Percentiles rank a stretch among this genome's conserved stretches.
phyloP scores from a whole-genome alignment of 768 basidiomycete genomes.

The Termitomyces sp. region DNA sequence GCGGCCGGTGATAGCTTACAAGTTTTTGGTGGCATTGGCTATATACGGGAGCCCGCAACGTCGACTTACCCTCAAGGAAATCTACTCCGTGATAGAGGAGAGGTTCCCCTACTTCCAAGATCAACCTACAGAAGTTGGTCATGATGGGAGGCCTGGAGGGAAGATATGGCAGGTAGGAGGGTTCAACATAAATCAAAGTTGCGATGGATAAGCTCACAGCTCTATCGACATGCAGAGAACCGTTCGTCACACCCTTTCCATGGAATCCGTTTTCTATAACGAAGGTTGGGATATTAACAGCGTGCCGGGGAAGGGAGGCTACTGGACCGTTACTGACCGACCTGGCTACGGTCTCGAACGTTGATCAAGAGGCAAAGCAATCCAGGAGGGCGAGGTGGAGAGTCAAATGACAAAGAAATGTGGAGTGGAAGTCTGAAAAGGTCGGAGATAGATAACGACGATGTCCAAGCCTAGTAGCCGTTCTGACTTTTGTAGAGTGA shows the following conservation, averaged over 20 bases:
- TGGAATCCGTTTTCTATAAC: slow-evolving; percentile 24
- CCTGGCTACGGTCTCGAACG: too few species aligned
- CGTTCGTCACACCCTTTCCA: slow-evolving; percentile 36
- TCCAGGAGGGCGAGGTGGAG: too few species aligned
- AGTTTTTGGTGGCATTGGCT: slow-evolving; percentile 49
- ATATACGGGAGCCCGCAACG: slow-evolving; percentile 40
- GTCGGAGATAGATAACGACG: too few species aligned
- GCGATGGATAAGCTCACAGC: not conserved
- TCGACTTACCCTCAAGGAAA: slow-evolving; percentile 56
- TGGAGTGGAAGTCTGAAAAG: not conserved
- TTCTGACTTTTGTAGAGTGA: not conserved
- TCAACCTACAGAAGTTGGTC: slow-evolving; percentile 22
- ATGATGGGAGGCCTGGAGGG: slow-evolving; percentile 18
- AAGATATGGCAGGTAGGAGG: slow-evolving; percentile 51
- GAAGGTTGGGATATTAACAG: slow-evolving; percentile 54
- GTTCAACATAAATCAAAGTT: not conserved
- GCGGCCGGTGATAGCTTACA: slow-evolving; percentile 18
- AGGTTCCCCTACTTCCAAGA: slow-evolving; percentile 55
- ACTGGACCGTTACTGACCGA: slow-evolving; percentile 37
- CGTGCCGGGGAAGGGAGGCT: slow-evolving; percentile 63
- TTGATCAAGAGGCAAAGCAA: too few species aligned
- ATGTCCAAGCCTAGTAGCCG: not conserved
- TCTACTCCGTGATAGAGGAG: slow-evolving; percentile 53
- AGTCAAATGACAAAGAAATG: not conserved
- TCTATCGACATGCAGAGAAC: slow-evolving; percentile 26